Conservation (phyloP, 2,329 filamentous ascomycete genomes). For the Venturia effusa region DNA sequence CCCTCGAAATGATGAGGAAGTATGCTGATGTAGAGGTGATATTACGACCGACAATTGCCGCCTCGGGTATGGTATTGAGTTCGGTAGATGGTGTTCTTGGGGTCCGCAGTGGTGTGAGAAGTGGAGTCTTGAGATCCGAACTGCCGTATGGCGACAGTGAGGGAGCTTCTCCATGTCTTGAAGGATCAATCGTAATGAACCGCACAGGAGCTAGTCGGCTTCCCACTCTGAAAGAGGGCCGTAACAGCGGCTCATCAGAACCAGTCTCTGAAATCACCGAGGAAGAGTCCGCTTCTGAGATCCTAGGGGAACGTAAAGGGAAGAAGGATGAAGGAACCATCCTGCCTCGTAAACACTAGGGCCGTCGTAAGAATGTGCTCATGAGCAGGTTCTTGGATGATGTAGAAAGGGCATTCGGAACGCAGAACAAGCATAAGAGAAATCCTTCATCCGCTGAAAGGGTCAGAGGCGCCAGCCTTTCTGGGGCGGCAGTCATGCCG, state of each 20-base stretch:
- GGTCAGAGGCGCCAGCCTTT: not conserved
- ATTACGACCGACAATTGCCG: constrained; percentile 6
- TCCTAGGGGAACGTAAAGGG: not conserved
- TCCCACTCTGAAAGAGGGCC: not conserved
- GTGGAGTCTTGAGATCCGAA: not conserved
- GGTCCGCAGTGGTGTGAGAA: not conserved
- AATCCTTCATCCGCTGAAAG: not conserved
- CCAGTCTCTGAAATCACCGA: constrained; percentile 1
- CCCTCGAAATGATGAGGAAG: constrained; percentile 12
- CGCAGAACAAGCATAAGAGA: not conserved
- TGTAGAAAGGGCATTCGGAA: not conserved
- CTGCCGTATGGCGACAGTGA: not conserved
- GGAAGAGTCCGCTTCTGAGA: not conserved
- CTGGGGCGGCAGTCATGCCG: not conserved
- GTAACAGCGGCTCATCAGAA: constrained; percentile 1
- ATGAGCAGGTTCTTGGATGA: not conserved
- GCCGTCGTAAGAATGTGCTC: constrained; percentile 1
- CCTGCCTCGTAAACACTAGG: not conserved
- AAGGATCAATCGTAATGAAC: not conserved
- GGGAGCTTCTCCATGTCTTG: not conserved
- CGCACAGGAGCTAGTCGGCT: not conserved
- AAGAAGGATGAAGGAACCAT: not conserved
- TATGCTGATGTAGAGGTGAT: constrained; percentile 11
- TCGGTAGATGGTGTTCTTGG: constrained; percentile 6
- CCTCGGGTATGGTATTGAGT: constrained; percentile 10